Conservation (phyloP, 805 yeast genomes). For the Yarrowia phangngaensis region DNA sequence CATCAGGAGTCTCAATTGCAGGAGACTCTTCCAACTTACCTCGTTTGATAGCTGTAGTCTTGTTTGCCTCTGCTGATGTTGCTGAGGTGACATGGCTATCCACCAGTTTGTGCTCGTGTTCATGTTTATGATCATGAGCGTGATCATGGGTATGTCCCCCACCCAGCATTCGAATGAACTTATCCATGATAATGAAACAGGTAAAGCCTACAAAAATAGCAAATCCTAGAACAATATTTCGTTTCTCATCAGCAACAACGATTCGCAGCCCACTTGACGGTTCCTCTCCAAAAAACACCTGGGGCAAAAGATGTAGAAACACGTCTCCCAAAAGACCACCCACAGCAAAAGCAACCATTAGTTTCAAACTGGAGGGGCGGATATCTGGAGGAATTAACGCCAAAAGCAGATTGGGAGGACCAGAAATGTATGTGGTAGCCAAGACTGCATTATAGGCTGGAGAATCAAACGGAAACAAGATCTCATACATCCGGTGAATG, state of each 20-base stretch:
- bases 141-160: conserved; percentile 43
- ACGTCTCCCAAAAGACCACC: conserved; percentile 77
- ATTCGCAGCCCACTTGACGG: conserved; percentile 41
- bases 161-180: conserved; percentile 49
- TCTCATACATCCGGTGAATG: conserved; percentile 44
- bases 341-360: conserved; percentile 65
- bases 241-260: conserved; percentile 50
- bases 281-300: conserved; percentile 52
- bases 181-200: conserved; percentile 58
- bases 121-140: conserved; percentile 44
- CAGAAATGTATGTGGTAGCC: conserved; percentile 61
- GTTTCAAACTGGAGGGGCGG: conserved; percentile 48
- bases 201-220: conserved; percentile 60
- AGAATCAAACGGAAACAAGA: conserved; percentile 40
- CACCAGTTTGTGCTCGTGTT: conserved; percentile 28
- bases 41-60: conserved; percentile 29
- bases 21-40: too few relatives aligned
- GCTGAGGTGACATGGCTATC: not conserved
- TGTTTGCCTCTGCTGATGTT: conserved; percentile 29
- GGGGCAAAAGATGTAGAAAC: conserved; percentile 67
- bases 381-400: conserved; percentile 56
- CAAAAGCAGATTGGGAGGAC: conserved; percentile 58
- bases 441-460: conserved; percentile 60
- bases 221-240: conserved; percentile 50
- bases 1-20: too few relatives aligned